Conservation (phyloP, 306 rosid species). For the Luffa acutangula region DNA sequence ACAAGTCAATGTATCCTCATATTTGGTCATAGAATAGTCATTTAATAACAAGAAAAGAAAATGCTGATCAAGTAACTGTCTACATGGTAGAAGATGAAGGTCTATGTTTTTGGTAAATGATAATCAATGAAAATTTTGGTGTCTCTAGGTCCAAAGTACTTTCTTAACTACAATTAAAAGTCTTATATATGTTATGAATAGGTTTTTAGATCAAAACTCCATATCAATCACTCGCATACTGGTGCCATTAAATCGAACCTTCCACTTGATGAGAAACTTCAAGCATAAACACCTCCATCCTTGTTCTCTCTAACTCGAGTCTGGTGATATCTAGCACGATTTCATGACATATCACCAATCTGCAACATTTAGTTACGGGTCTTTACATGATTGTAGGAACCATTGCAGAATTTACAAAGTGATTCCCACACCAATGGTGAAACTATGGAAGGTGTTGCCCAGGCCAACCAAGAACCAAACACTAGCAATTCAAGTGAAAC, state of each 20-base stretch:
- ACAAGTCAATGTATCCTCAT: not conserved
- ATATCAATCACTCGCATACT: not conserved
- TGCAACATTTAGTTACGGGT: not conserved
- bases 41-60: not conserved
- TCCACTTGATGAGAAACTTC: not conserved
- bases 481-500: slow-evolving; percentile 17
- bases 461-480: slow-evolving; percentile 18
- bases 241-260: not conserved
- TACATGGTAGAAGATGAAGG: not conserved
- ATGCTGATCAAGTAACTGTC: not conserved
- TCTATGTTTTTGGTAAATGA: not conserved
- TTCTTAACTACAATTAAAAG: too few relatives aligned
- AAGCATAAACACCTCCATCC: not conserved
- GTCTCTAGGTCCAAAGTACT: too few relatives aligned
- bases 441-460: slow-evolving; percentile 12
- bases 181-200: too few relatives aligned
- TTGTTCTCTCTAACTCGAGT: not conserved
- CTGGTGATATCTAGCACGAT: not conserved
- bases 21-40: not conserved
- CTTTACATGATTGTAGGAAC: slow-evolving; percentile 29
- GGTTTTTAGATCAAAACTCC: not conserved
- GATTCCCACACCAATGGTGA: slow-evolving; percentile 6
- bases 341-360: not conserved
- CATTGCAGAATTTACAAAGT: slow-evolving; percentile 19
- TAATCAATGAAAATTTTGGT: too few relatives aligned